phyloP scores from a whole-genome alignment of 2,329 filamentous ascomycete species.

The Penicillium sp. region DNA sequence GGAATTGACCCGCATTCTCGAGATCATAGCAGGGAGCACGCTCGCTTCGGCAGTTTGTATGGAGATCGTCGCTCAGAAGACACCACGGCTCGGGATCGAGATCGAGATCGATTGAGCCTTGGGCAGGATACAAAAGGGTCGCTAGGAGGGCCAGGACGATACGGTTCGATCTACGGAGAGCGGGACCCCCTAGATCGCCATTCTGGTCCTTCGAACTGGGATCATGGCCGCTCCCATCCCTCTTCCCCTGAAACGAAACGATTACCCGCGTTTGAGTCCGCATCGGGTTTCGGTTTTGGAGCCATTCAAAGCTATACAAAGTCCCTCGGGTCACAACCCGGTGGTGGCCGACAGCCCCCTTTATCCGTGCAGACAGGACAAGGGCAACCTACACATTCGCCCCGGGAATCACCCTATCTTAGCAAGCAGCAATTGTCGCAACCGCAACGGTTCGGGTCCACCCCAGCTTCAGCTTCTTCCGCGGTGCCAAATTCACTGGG shows the following conservation, averaged over 20 bases:
- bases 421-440: conserved; percentile 36
- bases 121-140: conserved; percentile 36
- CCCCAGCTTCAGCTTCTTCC: conserved; percentile 27
- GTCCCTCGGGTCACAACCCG: conserved; percentile 44
- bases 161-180: conserved; percentile 37
- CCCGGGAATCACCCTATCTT: conserved; percentile 39
- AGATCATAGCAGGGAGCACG: conserved; percentile 26
- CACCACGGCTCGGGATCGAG: conserved; percentile 38
- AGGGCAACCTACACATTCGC: conserved; percentile 37
- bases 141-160: conserved; percentile 31
- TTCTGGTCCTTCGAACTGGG: conserved; percentile 37
- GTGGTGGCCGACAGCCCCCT: conserved; percentile 36
- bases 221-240: conserved; percentile 42
- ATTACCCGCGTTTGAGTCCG: conserved; percentile 36
- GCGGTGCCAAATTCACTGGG: conserved; percentile 32
- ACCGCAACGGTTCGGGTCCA: conserved; percentile 39
- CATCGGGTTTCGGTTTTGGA: conserved; percentile 42
- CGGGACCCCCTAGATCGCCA: conserved; percentile 36
- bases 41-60: conserved; percentile 38
- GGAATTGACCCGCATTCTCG: conserved; percentile 33
- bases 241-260: conserved; percentile 44
- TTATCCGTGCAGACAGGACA: conserved; percentile 40
- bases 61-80: conserved; percentile 43
- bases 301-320: conserved; percentile 48
- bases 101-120: conserved; percentile 36